phyloP scores from a whole-genome alignment of 208 protist species.

The Entamoeba nuttalli region DNA sequence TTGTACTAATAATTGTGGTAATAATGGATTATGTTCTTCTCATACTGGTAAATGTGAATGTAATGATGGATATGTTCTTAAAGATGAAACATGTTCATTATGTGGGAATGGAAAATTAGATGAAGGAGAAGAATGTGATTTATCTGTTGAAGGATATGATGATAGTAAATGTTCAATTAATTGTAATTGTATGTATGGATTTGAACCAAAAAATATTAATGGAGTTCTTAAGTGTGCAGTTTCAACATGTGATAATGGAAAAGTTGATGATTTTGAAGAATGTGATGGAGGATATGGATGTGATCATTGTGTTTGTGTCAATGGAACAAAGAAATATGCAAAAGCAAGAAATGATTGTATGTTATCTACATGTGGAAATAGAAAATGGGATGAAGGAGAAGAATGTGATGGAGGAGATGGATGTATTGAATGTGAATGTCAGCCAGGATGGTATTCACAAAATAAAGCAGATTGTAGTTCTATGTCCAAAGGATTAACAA shows the following conservation, averaged over 20 bases:
- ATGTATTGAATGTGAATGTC: neutral
- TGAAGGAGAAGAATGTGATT: neutral
- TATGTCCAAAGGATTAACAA: neutral
- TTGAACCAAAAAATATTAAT: neutral
- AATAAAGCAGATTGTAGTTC: neutral
- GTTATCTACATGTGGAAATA: neutral
- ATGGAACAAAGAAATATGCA: neutral
- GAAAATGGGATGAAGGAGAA: neutral
- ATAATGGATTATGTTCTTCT: neutral
- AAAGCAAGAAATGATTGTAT: neutral
- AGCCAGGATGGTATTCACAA: neutral
- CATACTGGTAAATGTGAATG: neutral
- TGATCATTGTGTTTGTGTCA: neutral
- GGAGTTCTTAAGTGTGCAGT: neutral
- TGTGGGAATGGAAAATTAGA: neutral
- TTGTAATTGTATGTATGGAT: neutral
- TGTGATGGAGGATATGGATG: neutral
- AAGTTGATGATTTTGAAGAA: neutral
- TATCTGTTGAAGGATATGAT: neutral
- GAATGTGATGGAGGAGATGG: neutral
- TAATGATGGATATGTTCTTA: neutral
- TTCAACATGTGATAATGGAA: neutral
- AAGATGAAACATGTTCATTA: neutral
- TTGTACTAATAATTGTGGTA: neutral
- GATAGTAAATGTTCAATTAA: neutral